These are phyloP conservation scores for Fusarium sterilihyphosum DNA, from an alignment of 2,329 filamentous ascomycete species.

Conservation along the genomic window DNA sequence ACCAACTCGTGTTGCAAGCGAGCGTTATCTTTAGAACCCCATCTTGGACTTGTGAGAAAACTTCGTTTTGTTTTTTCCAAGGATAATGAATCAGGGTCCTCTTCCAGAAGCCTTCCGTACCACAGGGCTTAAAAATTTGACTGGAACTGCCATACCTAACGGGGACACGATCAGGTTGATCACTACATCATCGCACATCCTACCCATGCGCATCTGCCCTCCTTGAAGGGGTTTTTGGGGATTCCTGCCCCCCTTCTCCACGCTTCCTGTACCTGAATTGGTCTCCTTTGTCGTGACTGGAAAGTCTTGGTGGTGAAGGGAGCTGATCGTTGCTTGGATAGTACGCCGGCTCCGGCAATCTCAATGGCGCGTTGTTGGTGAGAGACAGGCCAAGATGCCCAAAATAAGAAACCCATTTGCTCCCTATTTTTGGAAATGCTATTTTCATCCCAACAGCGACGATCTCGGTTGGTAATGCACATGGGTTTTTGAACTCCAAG, in stretches of 20 bases:
- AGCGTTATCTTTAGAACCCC: neutral
- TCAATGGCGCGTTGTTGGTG: constrained; percentile 30
- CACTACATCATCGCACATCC: constrained; percentile 39
- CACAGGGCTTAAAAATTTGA: constrained; percentile 27
- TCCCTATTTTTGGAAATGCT: constrained; percentile 36
- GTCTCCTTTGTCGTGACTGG: neutral
- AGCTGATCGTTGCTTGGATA: constrained; percentile 33
- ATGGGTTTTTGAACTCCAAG: neutral
- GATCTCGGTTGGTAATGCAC: constrained; percentile 13
- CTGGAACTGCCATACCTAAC: constrained; percentile 34
- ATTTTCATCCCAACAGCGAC: constrained; percentile 23
- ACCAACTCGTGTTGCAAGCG: constrained; percentile 5
- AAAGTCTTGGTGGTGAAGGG: constrained; percentile 29
- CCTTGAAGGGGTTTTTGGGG: constrained; percentile 19
- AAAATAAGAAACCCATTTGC: constrained; percentile 18
- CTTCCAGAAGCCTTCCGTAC: constrained; percentile 32
- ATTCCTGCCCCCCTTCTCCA: constrained; percentile 30
- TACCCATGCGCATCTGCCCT: constrained; percentile 35
- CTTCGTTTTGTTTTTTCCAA: neutral
- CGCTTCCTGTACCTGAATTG: constrained; percentile 23
- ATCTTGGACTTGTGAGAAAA: neutral
- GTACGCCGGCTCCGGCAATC: constrained; percentile 21
- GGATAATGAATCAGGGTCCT: constrained; percentile 29
- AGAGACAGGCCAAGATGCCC: constrained; percentile 2
- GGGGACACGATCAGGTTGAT: constrained; percentile 31